phyloP scores from a whole-genome alignment of 1,284 basidiomycete species.

The Ganoderma multipileum region DNA sequence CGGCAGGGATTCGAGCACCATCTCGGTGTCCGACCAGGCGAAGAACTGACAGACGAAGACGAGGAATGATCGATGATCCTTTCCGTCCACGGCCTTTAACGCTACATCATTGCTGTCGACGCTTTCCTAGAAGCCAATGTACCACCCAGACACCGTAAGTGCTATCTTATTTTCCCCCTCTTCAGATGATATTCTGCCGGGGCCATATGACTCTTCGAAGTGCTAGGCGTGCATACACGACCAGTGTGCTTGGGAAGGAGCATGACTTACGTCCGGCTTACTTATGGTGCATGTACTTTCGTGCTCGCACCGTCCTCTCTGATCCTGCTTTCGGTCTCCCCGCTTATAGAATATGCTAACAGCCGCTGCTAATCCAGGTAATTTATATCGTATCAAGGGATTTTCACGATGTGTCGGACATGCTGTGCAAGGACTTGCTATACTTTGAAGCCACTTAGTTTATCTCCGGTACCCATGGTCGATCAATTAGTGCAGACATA shows the following conservation, averaged over 20 bases:
- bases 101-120: conserved; percentile 6
- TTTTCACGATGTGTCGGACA: background rate
- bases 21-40: conserved; percentile 63
- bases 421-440: background rate
- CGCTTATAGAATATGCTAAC: background rate
- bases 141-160: conserved; percentile 34
- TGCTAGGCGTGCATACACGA: conserved; percentile 18
- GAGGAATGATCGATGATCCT: conserved; percentile 46
- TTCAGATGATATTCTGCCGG: conserved; percentile 72
- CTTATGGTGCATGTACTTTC: conserved; percentile 33
- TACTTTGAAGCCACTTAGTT: background rate
- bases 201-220: conserved; percentile 79
- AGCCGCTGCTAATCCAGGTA: background rate
- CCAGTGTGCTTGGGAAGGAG: conserved; percentile 50
- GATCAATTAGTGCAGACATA: too few relatives aligned
- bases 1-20: conserved; percentile 67
- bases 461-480: background rate
- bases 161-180: conserved; percentile 12
- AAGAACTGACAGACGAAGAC: conserved; percentile 80
- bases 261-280: conserved; percentile 61
- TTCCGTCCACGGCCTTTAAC: background rate
- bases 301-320: conserved; percentile 12
- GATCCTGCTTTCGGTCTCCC: background rate
- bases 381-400: background rate
- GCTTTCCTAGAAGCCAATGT: conserved; percentile 4